Conservation (phyloP, 176 grass and related monocot species). For the Triticum aestivum region IWGSC_CS_RefSeq_v2.1 NC_057799.1:389819644-389820143, state of each 20-base stretch:
- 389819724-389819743: conserved; percentile 37
- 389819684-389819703: conserved; percentile 69
- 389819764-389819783: neutral
- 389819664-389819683: conserved; percentile 82
- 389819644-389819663: conserved; percentile 83
- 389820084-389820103: neutral
- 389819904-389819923: conserved; percentile 62
- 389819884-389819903: conserved; percentile 64
- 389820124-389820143: neutral
- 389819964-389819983: neutral
- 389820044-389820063: neutral
- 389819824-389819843: conserved; percentile 63
- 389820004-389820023: neutral
- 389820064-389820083: neutral
- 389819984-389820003: conserved; percentile 21
- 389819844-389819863: conserved; percentile 78
- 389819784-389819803: conserved; percentile 65
- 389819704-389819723: conserved; percentile 58
- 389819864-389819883: conserved; percentile 77
- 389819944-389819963: neutral
- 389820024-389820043: neutral
- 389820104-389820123: conserved; percentile 3
- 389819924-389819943: neutral
- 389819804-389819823: conserved; percentile 52
- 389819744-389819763: neutral